Evolutionary conservation across 768 basidiomycete species (phyloP).

Genomic region (Amanita subjunquillea): DNA sequence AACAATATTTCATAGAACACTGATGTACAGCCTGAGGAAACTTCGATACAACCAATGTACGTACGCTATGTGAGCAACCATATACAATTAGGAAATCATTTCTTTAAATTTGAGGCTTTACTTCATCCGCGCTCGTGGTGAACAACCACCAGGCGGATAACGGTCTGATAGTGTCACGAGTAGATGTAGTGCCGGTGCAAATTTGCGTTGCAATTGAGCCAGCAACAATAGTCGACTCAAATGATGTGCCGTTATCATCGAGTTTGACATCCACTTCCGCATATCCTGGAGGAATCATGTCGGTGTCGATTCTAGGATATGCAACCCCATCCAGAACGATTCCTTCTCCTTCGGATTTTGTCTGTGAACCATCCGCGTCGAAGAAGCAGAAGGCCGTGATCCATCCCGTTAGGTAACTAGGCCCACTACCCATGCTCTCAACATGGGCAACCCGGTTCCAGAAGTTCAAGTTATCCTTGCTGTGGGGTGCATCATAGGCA

Average conservation of each 20-base stretch:
- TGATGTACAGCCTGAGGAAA: too few relatives aligned
- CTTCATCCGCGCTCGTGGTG: too few relatives aligned
- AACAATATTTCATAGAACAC: too few relatives aligned
- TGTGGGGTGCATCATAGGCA: conserved; percentile 18
- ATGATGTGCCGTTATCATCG: neutral
- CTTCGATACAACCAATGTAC: too few relatives aligned
- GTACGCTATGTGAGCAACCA: too few relatives aligned
- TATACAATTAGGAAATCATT: too few relatives aligned
- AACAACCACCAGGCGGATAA: neutral
- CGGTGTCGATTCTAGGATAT: neutral
- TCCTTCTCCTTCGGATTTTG: neutral
- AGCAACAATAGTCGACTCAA: neutral
- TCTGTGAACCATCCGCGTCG: conserved; percentile 17
- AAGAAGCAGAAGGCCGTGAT: conserved; percentile 28
- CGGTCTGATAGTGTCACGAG: neutral
- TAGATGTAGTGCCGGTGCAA: neutral
- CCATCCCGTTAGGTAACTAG: conserved; percentile 22
- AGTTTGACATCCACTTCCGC: neutral
- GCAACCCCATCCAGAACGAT: neutral
- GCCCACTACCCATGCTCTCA: conserved; percentile 15
- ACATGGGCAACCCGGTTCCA: conserved; percentile 20
- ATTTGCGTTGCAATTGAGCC: neutral
- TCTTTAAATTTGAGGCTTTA: too few relatives aligned
- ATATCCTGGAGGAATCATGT: neutral
- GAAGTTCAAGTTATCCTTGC: conserved; percentile 19